These are phyloP conservation scores for Globisporangium megalacanthum DNA, from an alignment of 352 stramenopile genomes.

Conservation along the genomic window DNA sequence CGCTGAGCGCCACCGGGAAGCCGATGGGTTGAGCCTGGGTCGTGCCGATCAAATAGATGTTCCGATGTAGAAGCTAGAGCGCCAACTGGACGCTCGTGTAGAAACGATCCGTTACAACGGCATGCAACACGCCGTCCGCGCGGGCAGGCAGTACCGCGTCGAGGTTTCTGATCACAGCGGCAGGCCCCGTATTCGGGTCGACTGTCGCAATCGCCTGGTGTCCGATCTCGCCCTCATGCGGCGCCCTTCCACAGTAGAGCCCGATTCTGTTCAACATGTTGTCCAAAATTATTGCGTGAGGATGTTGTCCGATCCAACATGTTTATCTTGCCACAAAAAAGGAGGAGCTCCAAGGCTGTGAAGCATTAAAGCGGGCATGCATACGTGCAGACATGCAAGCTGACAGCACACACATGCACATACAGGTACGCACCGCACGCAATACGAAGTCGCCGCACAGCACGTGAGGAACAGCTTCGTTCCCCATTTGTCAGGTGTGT, in stretches of 20 bases:
- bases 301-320: not conserved
- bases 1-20: not conserved
- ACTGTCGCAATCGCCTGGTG: not conserved
- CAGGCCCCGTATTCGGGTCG: not conserved
- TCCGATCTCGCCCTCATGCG: not conserved
- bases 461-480: not conserved
- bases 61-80: not conserved
- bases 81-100: slow-evolving; percentile 2
- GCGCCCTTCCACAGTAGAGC: not conserved
- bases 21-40: not conserved
- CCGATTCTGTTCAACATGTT: not conserved
- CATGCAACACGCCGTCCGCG: not conserved
- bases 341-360: not conserved
- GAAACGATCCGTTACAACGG: not conserved
- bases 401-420: not conserved
- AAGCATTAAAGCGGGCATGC: not conserved
- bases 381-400: not conserved
- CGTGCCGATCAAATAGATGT: not conserved
- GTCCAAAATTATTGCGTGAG: too few species aligned
- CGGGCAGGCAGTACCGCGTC: not conserved
- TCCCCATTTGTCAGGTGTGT: not conserved
- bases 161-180: not conserved
- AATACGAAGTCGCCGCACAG: not conserved
- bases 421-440: not conserved
- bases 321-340: not conserved